These are phyloP conservation scores for Coemansia sp. DNA, from an alignment of 192 early-diverging fungal species.

Conservation along the genomic window DNA sequence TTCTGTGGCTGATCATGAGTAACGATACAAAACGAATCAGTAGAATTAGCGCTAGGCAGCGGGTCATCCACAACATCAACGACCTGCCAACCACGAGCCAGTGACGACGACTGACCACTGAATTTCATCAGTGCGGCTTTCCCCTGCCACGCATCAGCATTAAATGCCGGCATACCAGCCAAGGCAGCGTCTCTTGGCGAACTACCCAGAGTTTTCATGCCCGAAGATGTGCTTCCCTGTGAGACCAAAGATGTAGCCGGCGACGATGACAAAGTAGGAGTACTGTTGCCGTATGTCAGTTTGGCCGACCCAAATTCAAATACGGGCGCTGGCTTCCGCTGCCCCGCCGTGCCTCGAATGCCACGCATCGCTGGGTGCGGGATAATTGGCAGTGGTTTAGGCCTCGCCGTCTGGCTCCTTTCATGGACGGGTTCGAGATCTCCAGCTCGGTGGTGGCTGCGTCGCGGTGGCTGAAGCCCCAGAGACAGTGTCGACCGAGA, in stretches of 20 bases:
- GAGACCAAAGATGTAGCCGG: constrained; percentile 12
- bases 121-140: not conserved
- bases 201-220: not conserved
- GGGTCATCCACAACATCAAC: constrained; percentile 18
- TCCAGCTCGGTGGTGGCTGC: not conserved
- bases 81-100: constrained; percentile 30
- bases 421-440: not conserved
- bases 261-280: constrained; percentile 7
- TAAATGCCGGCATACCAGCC: constrained; percentile 6
- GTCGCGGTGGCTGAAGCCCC: constrained; percentile 1
- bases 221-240: not conserved
- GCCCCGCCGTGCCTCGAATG: constrained; percentile 8
- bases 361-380: constrained; percentile 11
- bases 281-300: constrained; percentile 27
- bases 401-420: constrained; percentile 7
- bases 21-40: constrained; percentile 50
- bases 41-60: constrained; percentile 36
- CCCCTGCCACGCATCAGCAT: constrained; percentile 16
- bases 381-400: constrained; percentile 40
- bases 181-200: constrained; percentile 4
- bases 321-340: constrained; percentile 41
- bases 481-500: constrained; percentile 34
- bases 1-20: constrained; percentile 19
- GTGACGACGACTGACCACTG: constrained; percentile 6
- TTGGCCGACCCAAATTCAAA: constrained; percentile 54